These are phyloP conservation scores for Naganishia sp. DNA, from an alignment of 1,284 basidiomycete species.

Conservation along the genomic window DNA sequence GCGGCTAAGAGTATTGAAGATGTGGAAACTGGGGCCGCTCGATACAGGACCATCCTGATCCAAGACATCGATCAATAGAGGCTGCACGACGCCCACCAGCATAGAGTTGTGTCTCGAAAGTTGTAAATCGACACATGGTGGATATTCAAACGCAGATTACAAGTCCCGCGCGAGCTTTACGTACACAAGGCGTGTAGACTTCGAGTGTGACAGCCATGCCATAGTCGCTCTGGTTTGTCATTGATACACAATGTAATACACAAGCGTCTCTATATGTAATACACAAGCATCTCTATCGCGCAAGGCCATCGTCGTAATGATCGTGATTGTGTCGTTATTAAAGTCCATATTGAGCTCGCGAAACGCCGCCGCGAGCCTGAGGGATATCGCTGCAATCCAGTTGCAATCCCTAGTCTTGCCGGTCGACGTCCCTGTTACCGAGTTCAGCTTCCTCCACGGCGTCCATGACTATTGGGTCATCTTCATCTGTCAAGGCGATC, in stretches of 20 bases:
- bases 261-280: slow-evolving; percentile 11
- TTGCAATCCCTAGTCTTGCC: not conserved
- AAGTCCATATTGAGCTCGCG: slow-evolving; percentile 5
- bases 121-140: not conserved
- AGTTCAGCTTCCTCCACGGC: slow-evolving; percentile 25
- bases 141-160: too few relatives aligned
- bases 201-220: not conserved
- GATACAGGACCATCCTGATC: slow-evolving; percentile 60
- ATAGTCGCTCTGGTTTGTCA: not conserved
- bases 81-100: not conserved
- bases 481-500: slow-evolving; percentile 21
- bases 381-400: not conserved
- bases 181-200: too few relatives aligned
- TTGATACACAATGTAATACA: not conserved
- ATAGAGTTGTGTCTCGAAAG: not conserved
- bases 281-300: slow-evolving; percentile 16
- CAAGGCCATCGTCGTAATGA: not conserved
- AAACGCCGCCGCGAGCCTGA: not conserved
- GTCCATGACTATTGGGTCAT: slow-evolving; percentile 29
- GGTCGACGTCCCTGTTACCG: slow-evolving; percentile 1
- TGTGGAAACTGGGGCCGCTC: slow-evolving; percentile 60
- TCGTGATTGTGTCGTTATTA: slow-evolving; percentile 17
- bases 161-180: too few relatives aligned
- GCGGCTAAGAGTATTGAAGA: slow-evolving; percentile 61
- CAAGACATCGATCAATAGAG: slow-evolving; percentile 45